Conservation (phyloP, 768 basidiomycete species). For the Baorangia bicolor region DNA sequence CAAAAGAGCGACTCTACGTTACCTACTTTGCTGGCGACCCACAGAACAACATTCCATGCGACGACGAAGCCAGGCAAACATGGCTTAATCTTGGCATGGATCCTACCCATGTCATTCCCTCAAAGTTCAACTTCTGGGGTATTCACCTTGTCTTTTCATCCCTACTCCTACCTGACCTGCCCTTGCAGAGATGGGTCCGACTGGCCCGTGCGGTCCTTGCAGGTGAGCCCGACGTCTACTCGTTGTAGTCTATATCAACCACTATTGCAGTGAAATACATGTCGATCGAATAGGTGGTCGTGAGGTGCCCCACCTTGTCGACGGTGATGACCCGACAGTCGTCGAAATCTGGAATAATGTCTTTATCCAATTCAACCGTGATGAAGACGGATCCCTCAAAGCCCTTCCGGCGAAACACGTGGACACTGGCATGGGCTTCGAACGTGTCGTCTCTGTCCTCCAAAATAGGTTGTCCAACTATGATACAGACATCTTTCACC, state of each 20-base stretch:
- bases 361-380: slow-evolving; percentile 98
- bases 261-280: slow-evolving; percentile 77
- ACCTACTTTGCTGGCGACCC: slow-evolving; percentile 97
- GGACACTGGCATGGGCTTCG: slow-evolving; percentile 99
- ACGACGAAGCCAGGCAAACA: slow-evolving; percentile 80
- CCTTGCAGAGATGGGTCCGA: slow-evolving; percentile 92
- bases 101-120: slow-evolving; percentile 88
- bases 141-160: slow-evolving; percentile 24
- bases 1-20: slow-evolving; percentile 90
- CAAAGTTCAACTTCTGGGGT: slow-evolving; percentile 99
- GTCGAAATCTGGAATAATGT: slow-evolving; percentile 99
- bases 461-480: slow-evolving; percentile 95
- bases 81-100: slow-evolving; percentile 90
- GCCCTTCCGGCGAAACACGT: slow-evolving; percentile 90
- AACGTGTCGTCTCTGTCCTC: slow-evolving; percentile 91
- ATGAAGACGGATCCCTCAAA: slow-evolving; percentile 79
- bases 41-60: slow-evolving; percentile 81
- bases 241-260: neutral
- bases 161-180: neutral
- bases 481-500: slow-evolving; percentile 93
- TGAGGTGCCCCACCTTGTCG: slow-evolving; percentile 90
- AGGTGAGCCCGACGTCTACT: slow-evolving; percentile 44
- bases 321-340: slow-evolving; percentile 94
- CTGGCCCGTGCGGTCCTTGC: slow-evolving; percentile 97
- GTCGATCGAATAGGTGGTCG: slow-evolving; percentile 98